Evolutionary conservation across 768 basidiomycete genomes (phyloP).

Genomic region (Rhizopogon salebrosus): DNA sequence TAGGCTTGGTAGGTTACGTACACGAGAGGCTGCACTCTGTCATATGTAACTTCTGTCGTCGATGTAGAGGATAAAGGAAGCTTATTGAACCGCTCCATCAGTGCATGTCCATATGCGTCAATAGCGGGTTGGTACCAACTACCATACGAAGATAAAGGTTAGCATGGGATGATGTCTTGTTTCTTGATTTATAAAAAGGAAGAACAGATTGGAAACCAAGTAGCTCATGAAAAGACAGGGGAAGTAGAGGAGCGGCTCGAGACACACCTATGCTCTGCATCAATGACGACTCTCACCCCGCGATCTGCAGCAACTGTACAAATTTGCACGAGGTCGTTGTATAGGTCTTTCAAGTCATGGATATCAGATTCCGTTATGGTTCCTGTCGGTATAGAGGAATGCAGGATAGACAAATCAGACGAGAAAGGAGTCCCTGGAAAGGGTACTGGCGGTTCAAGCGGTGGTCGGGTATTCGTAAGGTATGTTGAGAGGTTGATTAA

Average conservation of each 20-base stretch:
- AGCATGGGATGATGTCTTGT: neutral
- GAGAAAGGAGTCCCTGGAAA: constrained; percentile 67
- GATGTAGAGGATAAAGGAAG: constrained; percentile 6
- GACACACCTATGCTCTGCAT: constrained; percentile 75
- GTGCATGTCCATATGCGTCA: constrained; percentile 69
- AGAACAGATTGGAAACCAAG: neutral
- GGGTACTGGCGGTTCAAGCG: constrained; percentile 31
- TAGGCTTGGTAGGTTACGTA: constrained; percentile 92
- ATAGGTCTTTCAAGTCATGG: constrained; percentile 51
- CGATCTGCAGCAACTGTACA: constrained; percentile 56
- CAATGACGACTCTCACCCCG: constrained; percentile 69
- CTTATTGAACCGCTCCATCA: constrained; percentile 77
- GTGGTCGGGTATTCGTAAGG: constrained; percentile 40
- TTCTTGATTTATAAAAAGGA: no score
- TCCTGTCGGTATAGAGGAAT: constrained; percentile 11
- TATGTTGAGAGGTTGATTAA: constrained; percentile 60
- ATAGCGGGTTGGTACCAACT: constrained; percentile 75
- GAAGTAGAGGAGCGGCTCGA: neutral
- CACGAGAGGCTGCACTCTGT: constrained; percentile 56
- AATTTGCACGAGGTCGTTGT: constrained; percentile 57
- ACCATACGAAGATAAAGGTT: neutral
- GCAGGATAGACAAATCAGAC: constrained; percentile 54
- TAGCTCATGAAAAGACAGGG: neutral
- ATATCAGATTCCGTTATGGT: constrained; percentile 54
- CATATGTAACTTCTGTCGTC: neutral